phyloP scores from a whole-genome alignment of 805 yeast genomes.

The Helenozyma rhizophorensis region DNA sequence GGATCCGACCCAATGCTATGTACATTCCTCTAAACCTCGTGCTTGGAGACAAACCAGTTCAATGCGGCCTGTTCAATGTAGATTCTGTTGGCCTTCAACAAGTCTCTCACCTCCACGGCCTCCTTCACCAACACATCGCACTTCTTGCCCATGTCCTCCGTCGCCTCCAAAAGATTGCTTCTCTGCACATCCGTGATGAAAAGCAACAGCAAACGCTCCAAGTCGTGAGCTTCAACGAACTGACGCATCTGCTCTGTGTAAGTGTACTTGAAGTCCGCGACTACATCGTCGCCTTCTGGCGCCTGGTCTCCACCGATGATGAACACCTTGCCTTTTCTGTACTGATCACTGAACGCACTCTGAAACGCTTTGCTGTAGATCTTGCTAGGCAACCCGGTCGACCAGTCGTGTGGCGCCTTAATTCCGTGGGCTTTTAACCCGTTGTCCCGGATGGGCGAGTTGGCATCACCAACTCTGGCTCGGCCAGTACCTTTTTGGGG shows the following conservation, averaged over 20 bases:
- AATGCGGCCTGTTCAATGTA: conserved; percentile 71
- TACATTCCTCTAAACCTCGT: conserved; percentile 16
- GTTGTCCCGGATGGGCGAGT: conserved; percentile 85
- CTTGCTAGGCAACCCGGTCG: conserved; percentile 70
- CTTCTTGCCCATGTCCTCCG: conserved; percentile 47
- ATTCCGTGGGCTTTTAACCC: conserved; percentile 90
- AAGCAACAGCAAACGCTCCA: conserved; percentile 52
- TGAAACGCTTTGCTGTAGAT: conserved; percentile 73
- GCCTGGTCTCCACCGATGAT: conserved; percentile 57
- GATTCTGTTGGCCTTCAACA: conserved; percentile 73
- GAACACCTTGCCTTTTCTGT: conserved; percentile 66
- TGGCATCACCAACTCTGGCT: conserved; percentile 95
- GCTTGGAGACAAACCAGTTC: conserved; percentile 47
- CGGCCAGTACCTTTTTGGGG: conserved; percentile 94
- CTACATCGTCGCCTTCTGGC: conserved; percentile 14
- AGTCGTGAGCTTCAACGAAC: conserved; percentile 46
- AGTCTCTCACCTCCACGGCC: conserved; percentile 76
- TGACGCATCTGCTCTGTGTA: conserved; percentile 45
- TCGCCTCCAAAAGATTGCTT: conserved; percentile 56
- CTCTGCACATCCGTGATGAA: conserved; percentile 64
- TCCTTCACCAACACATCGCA: conserved; percentile 70
- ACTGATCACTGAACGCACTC: conserved; percentile 78
- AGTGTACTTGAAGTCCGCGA: conserved; percentile 35
- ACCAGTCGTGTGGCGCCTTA: conserved; percentile 84
- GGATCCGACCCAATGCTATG: conserved; percentile 11